Conservation (phyloP, 768 basidiomycete genomes). For the Tricholoma terreum region DNA sequence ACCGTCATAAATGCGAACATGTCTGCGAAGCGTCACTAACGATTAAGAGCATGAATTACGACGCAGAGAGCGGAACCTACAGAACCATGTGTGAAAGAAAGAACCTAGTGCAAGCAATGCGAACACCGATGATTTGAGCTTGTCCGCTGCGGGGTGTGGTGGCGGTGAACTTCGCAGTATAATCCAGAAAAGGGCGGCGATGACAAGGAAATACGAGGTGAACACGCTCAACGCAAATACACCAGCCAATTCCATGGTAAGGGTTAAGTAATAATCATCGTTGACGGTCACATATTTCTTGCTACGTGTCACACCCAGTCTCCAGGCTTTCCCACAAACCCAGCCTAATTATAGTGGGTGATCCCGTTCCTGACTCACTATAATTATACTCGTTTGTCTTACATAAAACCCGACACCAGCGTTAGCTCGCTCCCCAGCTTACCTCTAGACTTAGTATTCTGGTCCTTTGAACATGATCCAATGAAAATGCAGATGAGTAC, state of each 20-base stretch:
- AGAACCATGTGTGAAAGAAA: conserved; percentile 35
- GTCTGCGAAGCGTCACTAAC: conserved; percentile 12
- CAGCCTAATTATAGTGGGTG: too few relatives aligned
- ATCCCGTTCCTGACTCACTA: too few relatives aligned
- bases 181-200: conserved; percentile 19
- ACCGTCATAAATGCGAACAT: conserved; percentile 34
- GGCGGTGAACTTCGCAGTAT: conserved; percentile 5
- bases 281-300: too few relatives aligned
- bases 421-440: too few relatives aligned
- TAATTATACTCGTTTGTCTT: too few relatives aligned
- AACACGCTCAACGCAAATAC: conserved; percentile 14
- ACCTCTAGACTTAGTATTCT: too few relatives aligned
- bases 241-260: background rate
- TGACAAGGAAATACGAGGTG: conserved; percentile 24
- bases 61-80: conserved; percentile 19
- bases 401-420: too few relatives aligned
- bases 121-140: conserved; percentile 11
- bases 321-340: too few relatives aligned
- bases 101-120: conserved; percentile 22
- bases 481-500: too few relatives aligned
- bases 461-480: too few relatives aligned
- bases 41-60: background rate
- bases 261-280: too few relatives aligned
- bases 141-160: background rate
- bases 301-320: too few relatives aligned